Evolutionary conservation across 257 asterid species (phyloP).

Genomic region (Solanum medicagineum): DNA sequence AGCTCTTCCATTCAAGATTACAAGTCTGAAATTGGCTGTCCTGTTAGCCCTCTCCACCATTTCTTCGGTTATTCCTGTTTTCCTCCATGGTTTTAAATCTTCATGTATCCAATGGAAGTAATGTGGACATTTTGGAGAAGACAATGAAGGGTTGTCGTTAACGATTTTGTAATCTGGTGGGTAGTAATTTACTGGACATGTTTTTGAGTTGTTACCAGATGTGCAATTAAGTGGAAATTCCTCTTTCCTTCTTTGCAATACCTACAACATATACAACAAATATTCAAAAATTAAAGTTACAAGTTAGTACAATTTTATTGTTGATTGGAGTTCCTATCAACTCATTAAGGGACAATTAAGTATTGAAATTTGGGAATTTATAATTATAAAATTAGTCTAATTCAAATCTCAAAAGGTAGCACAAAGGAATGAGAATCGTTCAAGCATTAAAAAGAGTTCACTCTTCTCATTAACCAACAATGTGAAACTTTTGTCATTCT

Average conservation of each 20-base stretch:
- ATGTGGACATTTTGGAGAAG: conserved; percentile 36
- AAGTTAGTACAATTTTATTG: background rate
- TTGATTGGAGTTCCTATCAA: background rate
- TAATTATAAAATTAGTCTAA: too few relatives aligned
- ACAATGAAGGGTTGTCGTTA: background rate
- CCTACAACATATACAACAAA: background rate
- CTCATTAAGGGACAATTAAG: background rate
- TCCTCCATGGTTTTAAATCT: conserved; percentile 59
- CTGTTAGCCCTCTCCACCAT: conserved; percentile 44
- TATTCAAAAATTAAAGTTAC: background rate
- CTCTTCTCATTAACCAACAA: too few relatives aligned
- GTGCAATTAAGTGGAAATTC: conserved; percentile 49
- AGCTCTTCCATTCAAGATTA: conserved; percentile 45
- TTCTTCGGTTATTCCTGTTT: conserved; percentile 45
- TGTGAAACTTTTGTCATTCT: too few relatives aligned
- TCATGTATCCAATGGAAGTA: conserved; percentile 72
- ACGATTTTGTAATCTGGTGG: conserved; percentile 8
- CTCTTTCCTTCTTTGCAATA: background rate
- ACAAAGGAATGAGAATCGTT: too few relatives aligned
- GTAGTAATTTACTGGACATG: conserved; percentile 52
- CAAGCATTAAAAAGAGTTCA: too few relatives aligned
- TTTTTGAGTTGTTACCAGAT: conserved; percentile 11
- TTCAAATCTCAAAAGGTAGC: too few relatives aligned
- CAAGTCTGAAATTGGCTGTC: conserved; percentile 59
- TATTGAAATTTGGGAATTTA: background rate